phyloP scores from a whole-genome alignment of 306 rosid genomes.

The Dalbergia cochinchinensis region DNA sequence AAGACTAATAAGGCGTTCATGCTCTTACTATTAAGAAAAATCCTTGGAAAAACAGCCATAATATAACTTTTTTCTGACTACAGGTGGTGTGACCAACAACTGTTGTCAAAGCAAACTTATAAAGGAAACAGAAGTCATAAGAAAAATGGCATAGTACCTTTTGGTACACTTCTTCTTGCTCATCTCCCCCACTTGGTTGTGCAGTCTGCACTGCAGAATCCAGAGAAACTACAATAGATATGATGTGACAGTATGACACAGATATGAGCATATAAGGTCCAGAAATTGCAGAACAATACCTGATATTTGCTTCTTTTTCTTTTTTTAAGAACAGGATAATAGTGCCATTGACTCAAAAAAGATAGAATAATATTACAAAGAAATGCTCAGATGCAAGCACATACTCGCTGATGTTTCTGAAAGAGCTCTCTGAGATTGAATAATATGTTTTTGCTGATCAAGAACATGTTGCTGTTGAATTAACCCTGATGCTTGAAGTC shows the following conservation, averaged over 20 bases:
- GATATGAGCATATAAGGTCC: constrained; percentile 30
- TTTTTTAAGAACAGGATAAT: neutral
- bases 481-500: constrained; percentile 74
- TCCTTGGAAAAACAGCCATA: neutral
- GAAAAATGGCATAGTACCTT: constrained; percentile 63
- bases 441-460: constrained; percentile 83
- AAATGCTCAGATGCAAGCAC: constrained; percentile 47
- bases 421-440: constrained; percentile 80
- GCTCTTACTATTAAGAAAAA: neutral
- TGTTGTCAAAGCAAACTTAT: constrained; percentile 10
- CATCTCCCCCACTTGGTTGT: constrained; percentile 75
- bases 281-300: constrained; percentile 25
- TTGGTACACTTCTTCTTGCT: constrained; percentile 87
- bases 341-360: constrained; percentile 34
- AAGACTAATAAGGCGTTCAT: constrained; percentile 11
- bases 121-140: constrained; percentile 19
- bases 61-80: neutral
- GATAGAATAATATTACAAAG: constrained; percentile 1
- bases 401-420: constrained; percentile 86
- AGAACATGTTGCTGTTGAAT: constrained; percentile 75
- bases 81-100: constrained; percentile 9
- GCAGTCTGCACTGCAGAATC: constrained; percentile 80
- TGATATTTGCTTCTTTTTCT: neutral
- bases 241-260: constrained; percentile 20
- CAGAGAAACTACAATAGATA: constrained; percentile 66